phyloP scores from a whole-genome alignment of 257 asterid genomes.

The Solanum arcanum region DNA sequence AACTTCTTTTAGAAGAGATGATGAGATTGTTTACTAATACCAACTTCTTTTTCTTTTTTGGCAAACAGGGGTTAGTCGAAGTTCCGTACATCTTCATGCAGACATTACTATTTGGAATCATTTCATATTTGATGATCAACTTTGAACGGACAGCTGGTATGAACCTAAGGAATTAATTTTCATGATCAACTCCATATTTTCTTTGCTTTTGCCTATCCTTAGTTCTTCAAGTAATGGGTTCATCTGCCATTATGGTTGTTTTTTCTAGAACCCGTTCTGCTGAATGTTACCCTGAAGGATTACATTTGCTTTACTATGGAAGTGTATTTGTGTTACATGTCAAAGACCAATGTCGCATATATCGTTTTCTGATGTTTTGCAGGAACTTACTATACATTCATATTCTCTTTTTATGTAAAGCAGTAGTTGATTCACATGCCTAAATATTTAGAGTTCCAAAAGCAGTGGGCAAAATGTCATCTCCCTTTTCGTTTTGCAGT shows the following conservation, averaged over 20 bases:
- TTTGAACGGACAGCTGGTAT: constrained; percentile 67
- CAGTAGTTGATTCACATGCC: not conserved
- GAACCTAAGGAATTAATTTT: not conserved
- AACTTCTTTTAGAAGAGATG: not conserved
- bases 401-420: not conserved
- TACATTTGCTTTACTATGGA: not conserved
- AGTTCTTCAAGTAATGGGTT: not conserved
- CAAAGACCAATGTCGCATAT: not conserved
- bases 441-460: not conserved
- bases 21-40: not conserved
- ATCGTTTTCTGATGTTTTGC: not conserved
- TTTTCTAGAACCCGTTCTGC: not conserved
- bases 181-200: not conserved
- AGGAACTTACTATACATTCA: not conserved
- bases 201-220: not conserved
- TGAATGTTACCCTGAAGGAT: not conserved
- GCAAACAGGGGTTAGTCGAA: constrained; percentile 66
- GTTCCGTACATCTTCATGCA: constrained; percentile 65
- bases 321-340: not conserved
- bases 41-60: not conserved
- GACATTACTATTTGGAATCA: constrained; percentile 54
- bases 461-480: not conserved
- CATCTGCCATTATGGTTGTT: not conserved
- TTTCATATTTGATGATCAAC: constrained; percentile 77
- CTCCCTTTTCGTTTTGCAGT: not conserved